Base-by-base conservation (phyloP, 768 basidiomycete genomes). In the Trametes cubensis region DNA sequence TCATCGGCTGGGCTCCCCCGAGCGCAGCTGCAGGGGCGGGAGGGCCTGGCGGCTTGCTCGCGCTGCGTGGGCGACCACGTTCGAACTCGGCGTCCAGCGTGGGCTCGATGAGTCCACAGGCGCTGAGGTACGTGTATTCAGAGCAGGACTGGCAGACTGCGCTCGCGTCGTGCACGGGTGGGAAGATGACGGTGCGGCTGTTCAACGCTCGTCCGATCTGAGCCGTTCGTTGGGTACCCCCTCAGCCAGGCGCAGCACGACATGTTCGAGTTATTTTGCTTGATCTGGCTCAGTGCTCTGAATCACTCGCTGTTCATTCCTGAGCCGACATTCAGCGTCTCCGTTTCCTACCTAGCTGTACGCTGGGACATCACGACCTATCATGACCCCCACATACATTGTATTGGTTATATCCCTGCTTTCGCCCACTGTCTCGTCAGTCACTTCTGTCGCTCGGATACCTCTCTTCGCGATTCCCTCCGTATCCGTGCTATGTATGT, bases 61-160 rank as follows among this genome's bases (percentile, higher is more conserved):
- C 53, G 53, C 17, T 59, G 40, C 25, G 63, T 8, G 67, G 67
- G 25, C 73, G 75, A 40, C 58, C 74, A 26, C 76, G 77, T 28
- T 65, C 73, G 21, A 72, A 59, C 52, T 77, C 76, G 26, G 67
- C 76, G 41, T 76, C 79, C 13, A 69, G 77, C 26, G 41, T 55
- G 25, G 64, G 55, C n/a, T 21, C 65, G 53, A 42, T 62, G 30
- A 50, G 58, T 18, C 55, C 60, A 1, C 55, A 61, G 51, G 52
- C 67, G 40, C 57, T 83, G 69, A 76, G 80, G 56, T 79, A 81
- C 62, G 77, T 90, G 46, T 72, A 78, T 10, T 80, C 79, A 14
- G 82, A 87, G 62, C 75, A 74, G n/a, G 84, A 88, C 49, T 90
- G 89, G 89, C 77, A 81, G 60, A 73, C 77, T 11, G 78, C 83